These are phyloP conservation scores for Orbilia brochopaga DNA, from an alignment of 2,329 filamentous ascomycete species.

Conservation along the genomic window DNA sequence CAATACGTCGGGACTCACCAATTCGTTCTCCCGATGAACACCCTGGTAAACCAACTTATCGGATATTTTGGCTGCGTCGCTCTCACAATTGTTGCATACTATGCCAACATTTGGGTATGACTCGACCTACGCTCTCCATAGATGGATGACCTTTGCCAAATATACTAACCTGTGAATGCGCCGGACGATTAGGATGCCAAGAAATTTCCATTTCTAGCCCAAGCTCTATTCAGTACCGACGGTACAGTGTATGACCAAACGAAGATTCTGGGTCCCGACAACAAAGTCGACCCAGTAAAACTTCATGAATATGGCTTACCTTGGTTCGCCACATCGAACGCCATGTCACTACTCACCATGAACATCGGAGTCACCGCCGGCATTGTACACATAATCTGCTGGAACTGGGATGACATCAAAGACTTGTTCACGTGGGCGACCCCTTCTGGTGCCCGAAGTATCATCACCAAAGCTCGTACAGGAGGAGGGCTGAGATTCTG, in stretches of 20 bases:
- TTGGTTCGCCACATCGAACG: constrained; percentile 59
- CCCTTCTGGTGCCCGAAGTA: constrained; percentile 55
- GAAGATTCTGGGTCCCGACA: constrained; percentile 58
- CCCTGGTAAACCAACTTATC: constrained; percentile 58
- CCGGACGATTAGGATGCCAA: constrained; percentile 54
- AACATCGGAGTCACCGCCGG: constrained; percentile 62
- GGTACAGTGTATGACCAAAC: constrained; percentile 60
- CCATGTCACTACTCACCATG: constrained; percentile 59
- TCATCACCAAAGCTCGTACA: constrained; percentile 12
- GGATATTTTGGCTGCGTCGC: constrained; percentile 58
- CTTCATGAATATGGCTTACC: constrained; percentile 59
- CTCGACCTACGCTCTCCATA: no score
- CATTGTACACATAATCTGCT: constrained; percentile 60
- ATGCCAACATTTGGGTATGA: constrained; percentile 59
- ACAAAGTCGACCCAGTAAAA: constrained; percentile 57
- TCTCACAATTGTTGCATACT: constrained; percentile 59
- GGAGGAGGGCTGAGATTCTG: constrained; percentile 52
- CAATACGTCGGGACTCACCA: constrained; percentile 59
- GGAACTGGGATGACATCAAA: constrained; percentile 59
- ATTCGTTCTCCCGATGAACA: constrained; percentile 59
- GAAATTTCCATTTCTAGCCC: constrained; percentile 60
- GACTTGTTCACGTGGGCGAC: constrained; percentile 56
- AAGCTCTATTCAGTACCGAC: constrained; percentile 58
- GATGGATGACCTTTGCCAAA: neutral
- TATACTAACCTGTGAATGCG: neutral